Evolutionary conservation across 2,329 filamentous ascomycete species (phyloP).

Genomic region (Pseudopithomyces maydicus): DNA sequence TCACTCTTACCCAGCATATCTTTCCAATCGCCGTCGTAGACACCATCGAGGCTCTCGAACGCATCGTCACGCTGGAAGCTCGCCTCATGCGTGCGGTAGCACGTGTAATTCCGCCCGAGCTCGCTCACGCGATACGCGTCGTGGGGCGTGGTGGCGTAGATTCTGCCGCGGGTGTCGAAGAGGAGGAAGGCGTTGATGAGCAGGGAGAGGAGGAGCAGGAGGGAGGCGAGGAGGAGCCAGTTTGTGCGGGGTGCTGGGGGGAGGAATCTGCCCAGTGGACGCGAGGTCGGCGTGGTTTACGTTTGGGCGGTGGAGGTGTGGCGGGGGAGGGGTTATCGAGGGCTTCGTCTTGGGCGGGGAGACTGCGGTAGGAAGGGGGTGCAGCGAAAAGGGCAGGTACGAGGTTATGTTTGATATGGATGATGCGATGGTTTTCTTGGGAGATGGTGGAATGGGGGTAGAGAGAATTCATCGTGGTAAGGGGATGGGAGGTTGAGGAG

Average conservation of each 20-base stretch:
- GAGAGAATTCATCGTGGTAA: background rate
- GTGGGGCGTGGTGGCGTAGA: slow-evolving; percentile 3
- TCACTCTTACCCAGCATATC: slow-evolving; percentile 7
- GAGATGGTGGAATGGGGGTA: background rate
- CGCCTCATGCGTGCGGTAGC: slow-evolving; percentile 10
- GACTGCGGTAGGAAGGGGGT: background rate
- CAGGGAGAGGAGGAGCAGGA: slow-evolving; percentile 14
- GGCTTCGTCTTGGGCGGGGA: background rate
- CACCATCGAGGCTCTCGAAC: slow-evolving; percentile 2
- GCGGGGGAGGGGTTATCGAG: background rate
- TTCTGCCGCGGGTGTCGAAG: slow-evolving; percentile 2
- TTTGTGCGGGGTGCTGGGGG: background rate
- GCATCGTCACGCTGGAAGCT: slow-evolving; percentile 7
- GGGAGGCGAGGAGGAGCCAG: slow-evolving; percentile 10
- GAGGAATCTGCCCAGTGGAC: slow-evolving; percentile 2
- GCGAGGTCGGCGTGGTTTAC: background rate
- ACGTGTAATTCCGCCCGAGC: slow-evolving; percentile 16
- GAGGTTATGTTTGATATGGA: background rate
- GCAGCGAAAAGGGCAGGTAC: background rate
- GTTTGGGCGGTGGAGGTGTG: background rate
- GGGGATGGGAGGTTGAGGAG: background rate
- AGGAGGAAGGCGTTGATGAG: slow-evolving; percentile 20
- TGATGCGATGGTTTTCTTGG: background rate
- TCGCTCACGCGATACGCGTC: slow-evolving; percentile 9
- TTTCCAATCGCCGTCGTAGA: slow-evolving; percentile 9